A percentile compares a stretch with the other conserved stretches of the same genome.
Evolutionary conservation across 2,329 filamentous ascomycete species (phyloP).

Genomic region (Beauveria sp.): DNA sequence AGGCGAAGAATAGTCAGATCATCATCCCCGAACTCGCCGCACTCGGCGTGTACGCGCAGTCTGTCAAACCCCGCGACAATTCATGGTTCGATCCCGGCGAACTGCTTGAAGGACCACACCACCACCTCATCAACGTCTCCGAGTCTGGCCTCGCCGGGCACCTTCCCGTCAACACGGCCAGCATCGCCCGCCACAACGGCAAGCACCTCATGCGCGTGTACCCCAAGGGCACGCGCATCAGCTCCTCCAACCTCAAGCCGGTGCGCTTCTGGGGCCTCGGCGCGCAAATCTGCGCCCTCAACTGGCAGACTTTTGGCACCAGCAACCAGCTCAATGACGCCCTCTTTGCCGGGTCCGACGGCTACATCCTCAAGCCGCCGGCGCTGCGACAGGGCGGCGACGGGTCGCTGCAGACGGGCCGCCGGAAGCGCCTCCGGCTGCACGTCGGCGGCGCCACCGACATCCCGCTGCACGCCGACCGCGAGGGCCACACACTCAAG

Average conservation of each 20-base stretch:
- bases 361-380: conserved; percentile 58
- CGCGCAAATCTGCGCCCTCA: conserved; percentile 62
- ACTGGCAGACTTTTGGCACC: conserved; percentile 61
- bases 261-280: conserved; percentile 59
- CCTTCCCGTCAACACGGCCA: conserved; percentile 37
- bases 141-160: conserved; percentile 50
- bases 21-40: conserved; percentile 60
- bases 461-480: conserved; percentile 45
- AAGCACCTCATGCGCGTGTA: conserved; percentile 63
- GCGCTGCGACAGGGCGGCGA: conserved; percentile 48
- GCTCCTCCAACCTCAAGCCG: conserved; percentile 55
- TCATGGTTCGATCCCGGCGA: conserved; percentile 52
- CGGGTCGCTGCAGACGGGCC: conserved; percentile 38
- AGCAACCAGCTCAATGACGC: conserved; percentile 63
- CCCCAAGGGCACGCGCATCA: conserved; percentile 62
- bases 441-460: conserved; percentile 56
- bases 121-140: conserved; percentile 63
- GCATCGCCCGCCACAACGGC: conserved; percentile 53
- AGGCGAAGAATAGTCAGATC: conserved; percentile 32
- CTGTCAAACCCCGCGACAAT: conserved; percentile 58
- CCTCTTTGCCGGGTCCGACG: conserved; percentile 56
- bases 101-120: conserved; percentile 50
- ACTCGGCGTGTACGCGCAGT: conserved; percentile 62
- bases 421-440: conserved; percentile 44
- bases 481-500: conserved; percentile 45